Conservation (phyloP, 2,329 filamentous ascomycete species). For the Trichoderma sp. region DNA sequence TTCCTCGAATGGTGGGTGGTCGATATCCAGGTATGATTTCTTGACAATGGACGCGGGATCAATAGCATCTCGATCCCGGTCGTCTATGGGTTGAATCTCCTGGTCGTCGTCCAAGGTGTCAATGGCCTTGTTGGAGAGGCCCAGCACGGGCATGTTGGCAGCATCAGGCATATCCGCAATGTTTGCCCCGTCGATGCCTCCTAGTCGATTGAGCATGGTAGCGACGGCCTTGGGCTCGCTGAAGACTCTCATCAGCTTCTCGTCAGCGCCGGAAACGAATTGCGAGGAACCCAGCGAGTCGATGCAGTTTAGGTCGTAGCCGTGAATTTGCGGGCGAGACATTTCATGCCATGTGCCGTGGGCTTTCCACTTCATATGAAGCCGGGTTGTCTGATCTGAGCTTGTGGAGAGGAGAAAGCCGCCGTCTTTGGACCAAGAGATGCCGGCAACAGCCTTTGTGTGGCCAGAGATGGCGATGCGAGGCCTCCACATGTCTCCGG, state of each 20-base stretch:
- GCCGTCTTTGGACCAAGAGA: slow-evolving; percentile 82
- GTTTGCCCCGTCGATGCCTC: slow-evolving; percentile 53
- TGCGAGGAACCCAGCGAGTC: slow-evolving; percentile 70
- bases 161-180: slow-evolving; percentile 70
- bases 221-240: slow-evolving; percentile 84
- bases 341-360: slow-evolving; percentile 86
- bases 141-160: slow-evolving; percentile 91
- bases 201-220: slow-evolving; percentile 67
- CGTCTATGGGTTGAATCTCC: slow-evolving; percentile 47
- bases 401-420: slow-evolving; percentile 86
- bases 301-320: slow-evolving; percentile 96
- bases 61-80: slow-evolving; percentile 55
- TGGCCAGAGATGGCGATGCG: slow-evolving; percentile 80
- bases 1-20: slow-evolving; percentile 84
- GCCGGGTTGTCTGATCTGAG: slow-evolving; percentile 86
- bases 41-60: slow-evolving; percentile 58
- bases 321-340: slow-evolving; percentile 92
- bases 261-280: slow-evolving; percentile 94
- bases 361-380: slow-evolving; percentile 78
- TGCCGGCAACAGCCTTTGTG: slow-evolving; percentile 74
- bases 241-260: slow-evolving; percentile 97
- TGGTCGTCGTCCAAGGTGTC: slow-evolving; percentile 56
- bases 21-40: slow-evolving; percentile 63
- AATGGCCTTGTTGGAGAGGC: slow-evolving; percentile 93
- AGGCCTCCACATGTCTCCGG: slow-evolving; percentile 72